Conservation (phyloP, 257 asterid species). For the Pogostemon cablin region DNA sequence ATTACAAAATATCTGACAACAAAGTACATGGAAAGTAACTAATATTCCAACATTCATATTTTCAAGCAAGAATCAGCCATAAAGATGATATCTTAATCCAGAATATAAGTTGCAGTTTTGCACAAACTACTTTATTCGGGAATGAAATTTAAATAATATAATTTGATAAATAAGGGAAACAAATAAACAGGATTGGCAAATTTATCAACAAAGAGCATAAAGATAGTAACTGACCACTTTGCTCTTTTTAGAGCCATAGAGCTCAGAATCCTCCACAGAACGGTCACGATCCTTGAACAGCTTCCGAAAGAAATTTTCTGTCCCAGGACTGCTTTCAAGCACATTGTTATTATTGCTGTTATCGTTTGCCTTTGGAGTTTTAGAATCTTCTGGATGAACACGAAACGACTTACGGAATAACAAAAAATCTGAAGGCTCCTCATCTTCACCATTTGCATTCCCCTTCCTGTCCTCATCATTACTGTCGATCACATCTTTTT, state of each 20-base stretch:
- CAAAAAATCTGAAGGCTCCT: conserved; percentile 66
- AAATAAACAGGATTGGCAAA: conserved; percentile 2
- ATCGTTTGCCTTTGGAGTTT: conserved; percentile 46
- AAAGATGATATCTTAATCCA: conserved; percentile 16
- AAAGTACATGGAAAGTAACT: conserved; percentile 10
- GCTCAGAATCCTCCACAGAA: conserved; percentile 92
- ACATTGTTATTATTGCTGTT: conserved; percentile 47
- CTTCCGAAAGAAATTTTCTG: conserved; percentile 84
- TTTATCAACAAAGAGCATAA: conserved; percentile 24
- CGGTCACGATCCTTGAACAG: conserved; percentile 91
- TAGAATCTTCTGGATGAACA: conserved; percentile 85
- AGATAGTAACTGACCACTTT: conserved; percentile 60
- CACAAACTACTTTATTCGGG: not conserved
- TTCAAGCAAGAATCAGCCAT: conserved; percentile 19
- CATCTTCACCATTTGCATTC: conserved; percentile 68
- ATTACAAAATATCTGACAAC: not conserved
- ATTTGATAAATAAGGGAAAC: conserved; percentile 5
- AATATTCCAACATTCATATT: conserved; percentile 12
- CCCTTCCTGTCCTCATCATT: conserved; percentile 60
- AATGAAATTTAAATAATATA: conserved; percentile 6
- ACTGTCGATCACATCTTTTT: conserved; percentile 54
- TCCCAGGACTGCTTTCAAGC: conserved; percentile 90
- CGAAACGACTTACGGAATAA: conserved; percentile 77
- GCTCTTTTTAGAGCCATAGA: conserved; percentile 70
- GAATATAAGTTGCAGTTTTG: conserved; percentile 5